A percentile compares a stretch with the other conserved stretches of the same genome.
phyloP scores from a whole-genome alignment of 257 asterid species.

The Fraxinus americana region DNA sequence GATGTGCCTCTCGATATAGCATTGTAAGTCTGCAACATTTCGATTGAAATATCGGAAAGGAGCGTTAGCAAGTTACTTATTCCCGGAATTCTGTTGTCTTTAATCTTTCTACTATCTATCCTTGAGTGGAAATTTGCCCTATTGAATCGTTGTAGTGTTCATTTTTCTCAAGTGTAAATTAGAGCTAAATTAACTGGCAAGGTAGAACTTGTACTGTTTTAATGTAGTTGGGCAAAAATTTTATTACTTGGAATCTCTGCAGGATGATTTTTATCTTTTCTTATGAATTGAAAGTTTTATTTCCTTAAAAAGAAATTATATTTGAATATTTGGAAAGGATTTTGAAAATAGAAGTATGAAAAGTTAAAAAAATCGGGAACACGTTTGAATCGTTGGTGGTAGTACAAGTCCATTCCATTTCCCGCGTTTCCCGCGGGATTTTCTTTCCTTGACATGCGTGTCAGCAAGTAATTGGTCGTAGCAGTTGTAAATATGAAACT shows the following conservation, averaged over 20 bases:
- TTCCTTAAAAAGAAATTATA: no score
- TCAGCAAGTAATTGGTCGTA: background rate
- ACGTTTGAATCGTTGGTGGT: no score
- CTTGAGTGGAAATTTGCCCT: background rate
- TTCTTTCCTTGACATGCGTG: background rate
- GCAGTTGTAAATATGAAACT: no score
- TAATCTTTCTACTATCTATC: background rate
- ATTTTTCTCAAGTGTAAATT: slow-evolving; percentile 30
- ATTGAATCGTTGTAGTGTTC: slow-evolving; percentile 11
- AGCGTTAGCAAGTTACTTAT: no score
- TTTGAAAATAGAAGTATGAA: no score
- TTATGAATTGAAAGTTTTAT: no score
- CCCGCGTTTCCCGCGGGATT: background rate
- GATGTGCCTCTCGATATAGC: slow-evolving; percentile 85
- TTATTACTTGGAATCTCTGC: background rate
- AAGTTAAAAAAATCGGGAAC: no score
- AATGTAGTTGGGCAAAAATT: background rate
- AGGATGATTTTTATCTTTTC: background rate
- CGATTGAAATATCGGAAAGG: background rate
- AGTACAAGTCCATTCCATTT: no score
- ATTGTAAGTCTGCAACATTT: slow-evolving; percentile 26
- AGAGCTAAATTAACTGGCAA: slow-evolving; percentile 26
- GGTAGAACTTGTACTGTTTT: slow-evolving; percentile 11
- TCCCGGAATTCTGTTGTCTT: no score
- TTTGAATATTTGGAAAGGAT: no score